Evolutionary conservation across 352 stramenopile genomes (phyloP), one percentile per base, ranked within the genome.

Genomic region (Phytophthora meadii): DNA sequence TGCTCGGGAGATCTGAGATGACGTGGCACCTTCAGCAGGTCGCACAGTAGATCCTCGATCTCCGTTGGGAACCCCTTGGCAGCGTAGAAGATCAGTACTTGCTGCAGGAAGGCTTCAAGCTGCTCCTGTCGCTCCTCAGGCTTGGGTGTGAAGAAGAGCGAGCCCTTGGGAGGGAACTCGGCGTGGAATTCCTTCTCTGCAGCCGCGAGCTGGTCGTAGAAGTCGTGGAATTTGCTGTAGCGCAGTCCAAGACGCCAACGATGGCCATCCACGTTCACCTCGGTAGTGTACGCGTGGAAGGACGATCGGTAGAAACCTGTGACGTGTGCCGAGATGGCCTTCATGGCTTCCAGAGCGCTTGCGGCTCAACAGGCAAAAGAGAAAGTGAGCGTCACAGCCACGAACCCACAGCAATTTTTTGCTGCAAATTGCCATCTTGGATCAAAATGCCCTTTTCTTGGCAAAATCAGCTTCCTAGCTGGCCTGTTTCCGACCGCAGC

Each of bases 211-310:
- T 83, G 70, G 61, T 65, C 53, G 65, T 90, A 89, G 50, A 84
- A 85, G 12, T 73, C 68, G 54, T 76, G 71, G 60, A 90, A 90
- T 24, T 79, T 81, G 70, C 77, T 88, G 77, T 91, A 93, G 58
- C 84, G 84, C 32, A 93, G 63, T 5, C 65, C 66, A 10, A 93
- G 69, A 7, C 72, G 72, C 65, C 71, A 81, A 42, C 69, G 69
- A 58, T 81, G 71, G 48, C 67, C 63, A 50, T 73, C 68, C 30
- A 79, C 65, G 14, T 39, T 62, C 44, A 89, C 73, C 57, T 89
- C 70, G 9, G 80, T 89, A 53, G 77, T 87, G 70, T 89, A 89
- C 49, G 80, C 79, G 63, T 83, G 77, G 61, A 76, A 72, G 42
- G 69, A 78, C 37, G 72, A 65, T 30, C 49, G 54, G 42, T 76